A percentile compares a stretch with the other conserved stretches of the same genome.
Evolutionary conservation across 116 monocot species (phyloP).

Genomic region (Phalaenopsis hybrid): DNA sequence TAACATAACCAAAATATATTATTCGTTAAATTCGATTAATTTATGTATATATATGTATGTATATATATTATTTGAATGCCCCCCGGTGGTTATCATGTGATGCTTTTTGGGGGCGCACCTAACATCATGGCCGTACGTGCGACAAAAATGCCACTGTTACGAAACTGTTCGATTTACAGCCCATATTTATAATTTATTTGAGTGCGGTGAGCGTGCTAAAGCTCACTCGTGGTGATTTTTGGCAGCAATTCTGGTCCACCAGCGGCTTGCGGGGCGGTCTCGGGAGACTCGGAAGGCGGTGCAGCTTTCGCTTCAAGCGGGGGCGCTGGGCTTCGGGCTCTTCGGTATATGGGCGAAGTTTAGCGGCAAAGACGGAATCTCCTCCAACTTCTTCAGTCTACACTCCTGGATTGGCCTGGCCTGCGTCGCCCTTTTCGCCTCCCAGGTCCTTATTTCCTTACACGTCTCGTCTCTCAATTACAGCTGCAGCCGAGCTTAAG

Average conservation of each 20-base stretch:
- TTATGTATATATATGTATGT: no score
- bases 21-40: no score
- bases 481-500: no score
- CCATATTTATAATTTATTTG: no score
- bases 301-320: conserved; percentile 49
- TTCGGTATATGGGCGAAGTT: conserved; percentile 72
- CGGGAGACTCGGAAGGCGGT: conserved; percentile 37
- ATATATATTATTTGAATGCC: no score
- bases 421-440: conserved; percentile 49
- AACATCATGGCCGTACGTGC: no score
- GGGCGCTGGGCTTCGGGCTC: conserved; percentile 48
- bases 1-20: no score
- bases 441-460: conserved; percentile 36
- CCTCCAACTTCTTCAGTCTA: conserved; percentile 65
- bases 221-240: not conserved
- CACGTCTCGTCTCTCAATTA: not conserved
- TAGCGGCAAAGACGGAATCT: conserved; percentile 33
- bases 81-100: no score
- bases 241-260: conserved; percentile 58
- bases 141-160: no score
- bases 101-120: no score
- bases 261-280: conserved; percentile 31
- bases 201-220: not conserved
- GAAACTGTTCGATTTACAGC: no score
- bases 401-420: conserved; percentile 81